Conservation (phyloP, 148 eudicot species). For the Arbutus unedo region DNA sequence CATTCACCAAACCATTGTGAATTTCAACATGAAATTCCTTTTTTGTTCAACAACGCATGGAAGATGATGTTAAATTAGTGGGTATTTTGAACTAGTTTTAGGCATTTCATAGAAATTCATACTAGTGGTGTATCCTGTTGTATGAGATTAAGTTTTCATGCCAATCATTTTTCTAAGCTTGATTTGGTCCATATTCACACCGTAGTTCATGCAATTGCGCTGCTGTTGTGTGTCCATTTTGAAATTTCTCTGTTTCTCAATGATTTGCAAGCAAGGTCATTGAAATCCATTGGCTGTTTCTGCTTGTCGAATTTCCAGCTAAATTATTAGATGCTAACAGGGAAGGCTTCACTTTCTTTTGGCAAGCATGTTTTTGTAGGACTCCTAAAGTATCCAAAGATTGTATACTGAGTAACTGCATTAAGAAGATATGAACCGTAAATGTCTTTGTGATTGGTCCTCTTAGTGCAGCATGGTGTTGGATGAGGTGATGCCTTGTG, state of each 20-base stretch:
- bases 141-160: too few relatives aligned
- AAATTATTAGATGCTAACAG: background rate
- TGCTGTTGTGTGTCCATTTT: background rate
- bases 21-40: background rate
- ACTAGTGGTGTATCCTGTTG: background rate
- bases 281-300: background rate
- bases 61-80: background rate
- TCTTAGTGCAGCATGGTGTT: background rate
- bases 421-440: background rate
- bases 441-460: background rate
- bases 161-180: too few relatives aligned
- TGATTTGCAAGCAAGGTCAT: background rate
- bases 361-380: background rate
- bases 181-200: background rate
- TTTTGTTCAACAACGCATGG: background rate
- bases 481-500: background rate
- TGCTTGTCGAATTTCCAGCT: background rate
- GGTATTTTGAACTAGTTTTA: background rate
- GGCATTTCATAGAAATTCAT: background rate
- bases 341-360: background rate
- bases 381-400: background rate
- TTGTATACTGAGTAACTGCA: background rate
- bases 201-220: background rate
- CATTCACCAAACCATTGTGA: too few relatives aligned
- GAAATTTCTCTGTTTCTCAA: background rate